These are phyloP conservation scores for Penicillium expansum DNA, from an alignment of 2,329 filamentous ascomycete genomes.

Conservation along the genomic window DNA sequence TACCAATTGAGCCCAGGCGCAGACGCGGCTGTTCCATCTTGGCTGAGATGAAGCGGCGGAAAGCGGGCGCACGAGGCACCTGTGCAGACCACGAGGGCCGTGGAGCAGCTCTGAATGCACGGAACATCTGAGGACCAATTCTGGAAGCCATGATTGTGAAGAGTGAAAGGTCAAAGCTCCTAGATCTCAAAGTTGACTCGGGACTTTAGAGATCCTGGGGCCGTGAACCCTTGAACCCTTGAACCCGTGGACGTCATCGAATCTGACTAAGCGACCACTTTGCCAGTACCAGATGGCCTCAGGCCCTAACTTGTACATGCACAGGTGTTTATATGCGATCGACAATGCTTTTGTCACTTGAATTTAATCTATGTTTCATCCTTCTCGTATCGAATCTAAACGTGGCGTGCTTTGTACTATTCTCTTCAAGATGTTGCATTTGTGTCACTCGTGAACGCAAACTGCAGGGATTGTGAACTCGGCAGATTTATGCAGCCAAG, in stretches of 20 bases:
- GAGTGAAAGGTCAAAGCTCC: neutral
- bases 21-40: constrained; percentile 35
- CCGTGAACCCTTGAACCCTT: neutral
- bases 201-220: neutral
- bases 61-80: constrained; percentile 26
- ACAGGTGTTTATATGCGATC: neutral
- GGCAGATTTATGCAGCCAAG: neutral
- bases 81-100: constrained; percentile 20
- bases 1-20: constrained; percentile 38
- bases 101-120: constrained; percentile 26
- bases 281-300: neutral
- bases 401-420: neutral
- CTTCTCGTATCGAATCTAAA: neutral
- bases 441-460: neutral
- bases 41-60: constrained; percentile 30
- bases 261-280: neutral
- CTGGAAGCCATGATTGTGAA: constrained; percentile 28
- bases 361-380: neutral
- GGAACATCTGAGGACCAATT: constrained; percentile 28
- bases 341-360: neutral
- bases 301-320: neutral
- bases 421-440: neutral
- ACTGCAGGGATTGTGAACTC: neutral
- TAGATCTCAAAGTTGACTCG: constrained; percentile 4
- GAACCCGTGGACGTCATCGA: neutral